Conservation (phyloP, 768 basidiomycete species). For the Leccinum boreale region DNA sequence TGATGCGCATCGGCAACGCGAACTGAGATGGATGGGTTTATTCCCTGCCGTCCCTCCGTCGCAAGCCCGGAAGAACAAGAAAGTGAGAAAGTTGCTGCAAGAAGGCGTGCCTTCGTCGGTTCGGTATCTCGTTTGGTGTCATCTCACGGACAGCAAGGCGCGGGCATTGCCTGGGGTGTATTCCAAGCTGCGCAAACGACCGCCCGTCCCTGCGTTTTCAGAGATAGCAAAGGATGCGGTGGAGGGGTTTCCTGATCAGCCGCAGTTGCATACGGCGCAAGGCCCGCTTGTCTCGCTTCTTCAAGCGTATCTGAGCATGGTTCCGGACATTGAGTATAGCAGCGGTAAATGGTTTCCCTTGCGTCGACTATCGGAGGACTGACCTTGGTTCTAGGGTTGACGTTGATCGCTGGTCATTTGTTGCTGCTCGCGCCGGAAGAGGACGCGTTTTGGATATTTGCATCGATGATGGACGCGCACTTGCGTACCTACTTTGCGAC, state of each 20-base stretch:
- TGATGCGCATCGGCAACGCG: conserved; percentile 71
- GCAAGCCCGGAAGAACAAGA: conserved; percentile 75
- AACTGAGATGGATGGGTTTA: conserved; percentile 70
- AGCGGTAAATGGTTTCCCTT: conserved; percentile 41
- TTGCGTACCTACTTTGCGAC: conserved; percentile 75
- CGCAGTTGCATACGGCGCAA: conserved; percentile 54
- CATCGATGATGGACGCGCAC: conserved; percentile 81
- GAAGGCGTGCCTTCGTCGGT: conserved; percentile 85
- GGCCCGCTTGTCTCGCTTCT: conserved; percentile 55
- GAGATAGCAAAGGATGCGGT: conserved; percentile 61
- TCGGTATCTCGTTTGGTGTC: conserved; percentile 81
- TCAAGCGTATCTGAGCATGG: conserved; percentile 81
- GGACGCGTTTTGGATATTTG: conserved; percentile 89
- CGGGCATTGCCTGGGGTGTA: conserved; percentile 69
- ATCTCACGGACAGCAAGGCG: conserved; percentile 73
- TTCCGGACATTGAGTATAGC: conserved; percentile 73
- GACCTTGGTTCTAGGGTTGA: conserved; percentile 46
- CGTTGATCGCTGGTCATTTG: conserved; percentile 68
- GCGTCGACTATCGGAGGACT: not conserved
- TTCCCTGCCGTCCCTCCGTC: conserved; percentile 55
- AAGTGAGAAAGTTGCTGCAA: conserved; percentile 65
- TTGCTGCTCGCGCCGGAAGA: conserved; percentile 78
- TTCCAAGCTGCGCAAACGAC: conserved; percentile 54
- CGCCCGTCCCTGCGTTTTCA: conserved; percentile 43
- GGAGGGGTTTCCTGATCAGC: conserved; percentile 53